Evolutionary conservation across 2,329 filamentous ascomycete species (phyloP).

Genomic region (Canariomyces notabilis): DNA sequence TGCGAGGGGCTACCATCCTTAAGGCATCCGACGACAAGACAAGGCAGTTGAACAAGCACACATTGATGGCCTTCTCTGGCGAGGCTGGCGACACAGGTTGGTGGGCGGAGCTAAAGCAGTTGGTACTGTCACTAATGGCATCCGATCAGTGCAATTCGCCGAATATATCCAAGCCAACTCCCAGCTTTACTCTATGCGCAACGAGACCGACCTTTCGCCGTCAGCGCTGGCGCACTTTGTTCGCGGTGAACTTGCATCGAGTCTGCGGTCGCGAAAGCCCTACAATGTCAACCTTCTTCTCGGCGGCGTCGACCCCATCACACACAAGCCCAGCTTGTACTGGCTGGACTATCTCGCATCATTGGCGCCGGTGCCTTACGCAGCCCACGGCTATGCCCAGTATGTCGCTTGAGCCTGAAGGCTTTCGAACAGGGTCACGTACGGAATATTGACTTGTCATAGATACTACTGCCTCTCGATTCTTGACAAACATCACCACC

Average conservation of each 20-base stretch:
- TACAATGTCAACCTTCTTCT: constrained; percentile 97
- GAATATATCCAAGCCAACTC: constrained; percentile 99
- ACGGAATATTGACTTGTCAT: constrained; percentile 24
- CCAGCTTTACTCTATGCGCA: constrained; percentile 97
- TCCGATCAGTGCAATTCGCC: constrained; percentile 83
- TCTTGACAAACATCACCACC: constrained; percentile 97
- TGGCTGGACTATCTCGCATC: constrained; percentile 97
- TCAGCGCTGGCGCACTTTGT: constrained; percentile 89
- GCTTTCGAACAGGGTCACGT: too few relatives aligned
- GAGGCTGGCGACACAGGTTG: constrained; percentile 92
- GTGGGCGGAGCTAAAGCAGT: constrained; percentile 20
- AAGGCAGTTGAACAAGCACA: constrained; percentile 84
- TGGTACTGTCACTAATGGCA: constrained; percentile 7
- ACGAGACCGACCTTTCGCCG: constrained; percentile 86
- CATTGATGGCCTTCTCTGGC: constrained; percentile 89
- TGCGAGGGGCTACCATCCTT: constrained; percentile 94
- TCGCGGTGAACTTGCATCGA: constrained; percentile 84
- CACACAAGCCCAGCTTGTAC: constrained; percentile 84
- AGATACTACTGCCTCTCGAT: constrained; percentile 98
- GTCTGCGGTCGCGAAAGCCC: constrained; percentile 83
- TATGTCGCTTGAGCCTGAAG: constrained; percentile 41
- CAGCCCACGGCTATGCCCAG: constrained; percentile 97
- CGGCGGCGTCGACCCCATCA: constrained; percentile 88
- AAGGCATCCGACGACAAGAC: constrained; percentile 98
- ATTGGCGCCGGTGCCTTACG: constrained; percentile 83